phyloP scores from a whole-genome alignment of 148 eudicot genomes.

The Chenopodium suecicum region DNA sequence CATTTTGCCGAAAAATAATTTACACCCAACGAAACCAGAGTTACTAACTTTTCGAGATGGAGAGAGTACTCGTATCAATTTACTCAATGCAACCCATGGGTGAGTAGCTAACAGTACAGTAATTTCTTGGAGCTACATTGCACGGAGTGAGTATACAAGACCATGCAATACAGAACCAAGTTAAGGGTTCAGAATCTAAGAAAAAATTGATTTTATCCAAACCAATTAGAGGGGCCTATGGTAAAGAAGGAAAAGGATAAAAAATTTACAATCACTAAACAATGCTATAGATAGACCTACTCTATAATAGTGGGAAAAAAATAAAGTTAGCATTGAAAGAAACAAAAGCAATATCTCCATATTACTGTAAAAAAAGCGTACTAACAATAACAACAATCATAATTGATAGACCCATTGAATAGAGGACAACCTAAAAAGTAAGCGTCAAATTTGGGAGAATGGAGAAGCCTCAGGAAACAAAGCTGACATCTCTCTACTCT shows the following conservation, averaged over 20 bases:
- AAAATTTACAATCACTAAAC: not conserved
- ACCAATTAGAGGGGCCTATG: conserved; percentile 16
- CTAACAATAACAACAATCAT: not conserved
- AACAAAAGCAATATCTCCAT: conserved; percentile 8
- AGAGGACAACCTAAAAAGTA: conserved; percentile 7
- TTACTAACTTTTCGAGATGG: not conserved
- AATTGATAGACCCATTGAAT: conserved; percentile 14
- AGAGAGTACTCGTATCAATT: not conserved
- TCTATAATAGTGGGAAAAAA: not conserved
- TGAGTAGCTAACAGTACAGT: conserved; percentile 5
- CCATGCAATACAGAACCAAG: conserved; percentile 16
- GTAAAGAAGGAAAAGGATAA: not conserved
- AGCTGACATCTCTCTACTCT: conserved; percentile 26
- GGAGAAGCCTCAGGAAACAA: conserved; percentile 26
- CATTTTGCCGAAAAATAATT: too few species aligned
- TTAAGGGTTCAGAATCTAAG: conserved; percentile 15
- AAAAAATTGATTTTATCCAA: conserved; percentile 12
- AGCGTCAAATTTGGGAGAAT: conserved; percentile 9
- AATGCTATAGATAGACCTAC: too few species aligned
- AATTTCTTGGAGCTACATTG: conserved; percentile 1
- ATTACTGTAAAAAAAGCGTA: conserved; percentile 16
- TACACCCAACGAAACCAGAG: not conserved
- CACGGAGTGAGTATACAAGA: conserved; percentile 2
- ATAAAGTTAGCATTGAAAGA: conserved; percentile 5
- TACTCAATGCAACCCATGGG: conserved; percentile 13